Conservation (phyloP, 2,329 filamentous ascomycete species). For the Incumbomyces delicatus region DNA sequence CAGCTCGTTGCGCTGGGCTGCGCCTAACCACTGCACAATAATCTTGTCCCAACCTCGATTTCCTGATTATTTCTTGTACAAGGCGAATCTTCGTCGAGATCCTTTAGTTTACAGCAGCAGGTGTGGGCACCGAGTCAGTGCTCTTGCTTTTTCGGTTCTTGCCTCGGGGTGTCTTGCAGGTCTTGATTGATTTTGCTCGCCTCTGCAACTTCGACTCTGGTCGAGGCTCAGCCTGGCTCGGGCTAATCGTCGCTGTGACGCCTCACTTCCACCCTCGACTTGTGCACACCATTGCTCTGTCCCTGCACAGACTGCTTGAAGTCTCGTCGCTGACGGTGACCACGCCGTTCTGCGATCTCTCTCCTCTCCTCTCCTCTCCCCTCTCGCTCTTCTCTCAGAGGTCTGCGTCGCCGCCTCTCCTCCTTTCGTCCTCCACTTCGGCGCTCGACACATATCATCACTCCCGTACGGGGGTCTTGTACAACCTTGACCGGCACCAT, state of each 20-base stretch:
- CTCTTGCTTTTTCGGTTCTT: slow-evolving; percentile 1
- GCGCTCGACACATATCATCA: too few species aligned
- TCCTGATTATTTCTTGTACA: not conserved
- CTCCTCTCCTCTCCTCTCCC: too few species aligned
- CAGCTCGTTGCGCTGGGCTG: slow-evolving; percentile 1
- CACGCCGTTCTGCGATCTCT: not conserved
- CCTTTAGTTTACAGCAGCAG: not conserved
- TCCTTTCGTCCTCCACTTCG: too few species aligned
- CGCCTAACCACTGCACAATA: slow-evolving; percentile 5
- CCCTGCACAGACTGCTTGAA: slow-evolving; percentile 3
- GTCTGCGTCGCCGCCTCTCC: too few species aligned
- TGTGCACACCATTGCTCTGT: not conserved
- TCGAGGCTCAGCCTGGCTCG: too few species aligned
- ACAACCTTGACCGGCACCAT: slow-evolving; percentile 14
- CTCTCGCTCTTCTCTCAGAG: too few species aligned
- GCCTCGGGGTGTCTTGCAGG: slow-evolving; percentile 1
- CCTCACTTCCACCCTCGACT: slow-evolving; percentile 3
- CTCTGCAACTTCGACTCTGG: not conserved
- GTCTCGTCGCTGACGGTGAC: not conserved
- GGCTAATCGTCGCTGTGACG: not conserved
- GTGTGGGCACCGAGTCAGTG: not conserved
- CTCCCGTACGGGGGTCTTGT: slow-evolving; percentile 16
- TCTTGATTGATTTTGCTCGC: slow-evolving; percentile 8
- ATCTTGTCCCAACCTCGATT: slow-evolving; percentile 6
- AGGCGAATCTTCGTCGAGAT: not conserved